Base-by-base conservation (phyloP, 2,329 filamentous ascomycete genomes). In the Samsoniella hepiali region DNA sequence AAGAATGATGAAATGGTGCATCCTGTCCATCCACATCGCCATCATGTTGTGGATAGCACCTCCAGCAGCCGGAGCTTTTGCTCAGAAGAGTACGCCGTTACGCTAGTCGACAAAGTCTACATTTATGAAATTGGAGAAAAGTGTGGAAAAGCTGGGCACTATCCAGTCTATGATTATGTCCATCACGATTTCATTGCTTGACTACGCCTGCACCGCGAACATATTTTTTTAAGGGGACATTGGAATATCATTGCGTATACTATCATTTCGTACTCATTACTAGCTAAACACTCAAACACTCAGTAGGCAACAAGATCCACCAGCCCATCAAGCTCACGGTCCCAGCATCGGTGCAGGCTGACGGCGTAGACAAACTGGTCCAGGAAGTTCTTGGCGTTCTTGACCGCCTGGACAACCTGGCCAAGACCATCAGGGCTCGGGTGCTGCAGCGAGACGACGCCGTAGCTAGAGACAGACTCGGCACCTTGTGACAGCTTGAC, bases 251-350 rank as follows among this genome's bases (percentile, higher is more conserved):
- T 49, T 44, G 13, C 42, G 31, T 29, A 2, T 44, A 44, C 49
- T 45, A 54, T 51, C 53, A 32, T 40, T 22, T 59, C 1, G 5
- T 45, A 31, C 7, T 32, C 15, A 40, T 40, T 40, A 40, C 15
- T 32, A 8, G n/a, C 9, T 22, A 0, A 27, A 22, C 22, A 22
- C 22, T 22, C 22, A n/a, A n/a, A 3, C 34, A 5, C 10, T 6
- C 85, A 93, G 69, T 88, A 94, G 1, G 90, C 89, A 64, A 94
- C 84, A 79, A 85, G 82, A 2, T 78, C 74, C 59, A 77, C 84
- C 69, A 94, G 74, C 0, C 91, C 91, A 67, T 90, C 86, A 72
- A 90, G 65, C 80, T 96, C 91, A 29, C 91, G 80, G 59, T 87
- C 81, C 77, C 86, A 96, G 72, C 90, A 90, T 70, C 87, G 84